These are phyloP conservation scores for Talaromyces rugulosus DNA, from an alignment of 2,329 filamentous ascomycete genomes.

Conservation along the genomic window DNA sequence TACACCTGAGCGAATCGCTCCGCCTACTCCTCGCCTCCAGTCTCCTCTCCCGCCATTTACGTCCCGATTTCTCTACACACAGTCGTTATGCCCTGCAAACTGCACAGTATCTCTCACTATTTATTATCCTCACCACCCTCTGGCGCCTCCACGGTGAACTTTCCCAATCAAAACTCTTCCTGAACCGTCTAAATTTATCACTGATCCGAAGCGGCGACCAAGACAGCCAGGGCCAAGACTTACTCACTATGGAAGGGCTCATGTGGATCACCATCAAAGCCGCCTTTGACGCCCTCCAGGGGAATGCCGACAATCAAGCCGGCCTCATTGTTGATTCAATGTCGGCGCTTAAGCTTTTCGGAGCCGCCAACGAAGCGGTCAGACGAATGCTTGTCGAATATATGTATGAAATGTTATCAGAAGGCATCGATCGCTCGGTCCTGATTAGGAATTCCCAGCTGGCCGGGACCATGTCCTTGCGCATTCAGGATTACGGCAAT, in stretches of 20 bases:
- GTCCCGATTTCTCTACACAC: neutral
- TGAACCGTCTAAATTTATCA: neutral
- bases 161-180: neutral
- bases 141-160: neutral
- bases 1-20: neutral
- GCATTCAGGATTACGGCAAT: neutral
- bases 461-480: neutral
- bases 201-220: neutral
- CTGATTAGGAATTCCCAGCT: neutral
- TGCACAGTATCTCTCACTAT: neutral
- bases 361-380: neutral
- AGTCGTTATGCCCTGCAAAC: neutral
- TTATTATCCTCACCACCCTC: neutral
- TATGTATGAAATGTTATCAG: neutral
- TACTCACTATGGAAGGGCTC: neutral
- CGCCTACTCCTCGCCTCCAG: neutral
- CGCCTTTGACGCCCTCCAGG: neutral
- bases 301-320: neutral
- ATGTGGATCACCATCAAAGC: slow-evolving; percentile 1
- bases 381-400: neutral
- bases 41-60: neutral
- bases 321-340: neutral
- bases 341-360: neutral
- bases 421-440: neutral
- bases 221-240: neutral